Conservation (phyloP, 129 eudicot species). For the Deinandra increscens region DNA sequence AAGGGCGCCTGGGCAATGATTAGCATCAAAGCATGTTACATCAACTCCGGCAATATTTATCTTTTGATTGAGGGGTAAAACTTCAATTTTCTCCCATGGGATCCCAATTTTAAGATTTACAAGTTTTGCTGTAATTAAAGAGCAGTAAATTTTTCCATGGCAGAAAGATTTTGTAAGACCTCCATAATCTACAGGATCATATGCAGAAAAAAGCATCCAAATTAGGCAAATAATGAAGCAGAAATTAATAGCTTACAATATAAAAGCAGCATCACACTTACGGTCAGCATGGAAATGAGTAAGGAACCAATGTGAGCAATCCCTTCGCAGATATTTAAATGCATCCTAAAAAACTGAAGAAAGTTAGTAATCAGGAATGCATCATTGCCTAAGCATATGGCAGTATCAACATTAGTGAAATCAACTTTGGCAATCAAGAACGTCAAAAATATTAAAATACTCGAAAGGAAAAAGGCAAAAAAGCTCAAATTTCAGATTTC, state of each 20-base stretch:
- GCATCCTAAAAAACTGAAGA: constrained; percentile 64
- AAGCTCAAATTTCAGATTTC: background rate
- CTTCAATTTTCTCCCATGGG: constrained; percentile 72
- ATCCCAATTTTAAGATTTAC: constrained; percentile 80
- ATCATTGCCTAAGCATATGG: background rate
- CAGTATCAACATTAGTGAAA: background rate
- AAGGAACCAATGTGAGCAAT: constrained; percentile 92
- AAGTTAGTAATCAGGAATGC: constrained; percentile 9
- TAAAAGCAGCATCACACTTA: constrained; percentile 39
- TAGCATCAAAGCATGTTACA: constrained; percentile 96
- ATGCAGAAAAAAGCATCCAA: constrained; percentile 19
- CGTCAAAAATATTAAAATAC: background rate
- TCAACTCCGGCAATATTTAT: constrained; percentile 64
- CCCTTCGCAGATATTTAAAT: constrained; percentile 74
- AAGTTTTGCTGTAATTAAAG: constrained; percentile 81
- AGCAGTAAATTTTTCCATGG: constrained; percentile 85
- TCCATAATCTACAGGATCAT: constrained; percentile 67
- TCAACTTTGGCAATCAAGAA: background rate
- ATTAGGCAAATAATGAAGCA: background rate
- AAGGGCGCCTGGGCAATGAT: constrained; percentile 94
- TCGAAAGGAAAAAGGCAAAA: background rate
- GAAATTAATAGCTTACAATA: background rate
- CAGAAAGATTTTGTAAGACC: constrained; percentile 86
- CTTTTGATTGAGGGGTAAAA: constrained; percentile 80
- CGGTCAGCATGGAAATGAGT: constrained; percentile 94